Evolutionary conservation across 176 grass and related monocot species (phyloP).

Genomic region (Calamus simplicifolius): DNA sequence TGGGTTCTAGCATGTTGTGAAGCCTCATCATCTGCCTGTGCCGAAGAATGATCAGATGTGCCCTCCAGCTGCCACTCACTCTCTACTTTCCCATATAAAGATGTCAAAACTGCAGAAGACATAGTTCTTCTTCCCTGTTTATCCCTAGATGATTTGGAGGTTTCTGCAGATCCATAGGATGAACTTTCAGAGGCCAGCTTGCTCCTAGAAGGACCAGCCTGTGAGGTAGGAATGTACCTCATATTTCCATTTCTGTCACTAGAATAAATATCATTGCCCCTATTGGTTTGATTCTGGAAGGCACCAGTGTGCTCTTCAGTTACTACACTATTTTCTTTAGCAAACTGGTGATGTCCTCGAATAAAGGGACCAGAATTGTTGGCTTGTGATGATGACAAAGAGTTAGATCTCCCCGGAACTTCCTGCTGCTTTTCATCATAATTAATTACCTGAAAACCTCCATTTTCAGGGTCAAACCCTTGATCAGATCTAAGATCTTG

Average conservation of each 20-base stretch:
- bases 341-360: conserved; percentile 34
- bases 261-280: conserved; percentile 27
- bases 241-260: conserved; percentile 23
- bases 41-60: conserved; percentile 28
- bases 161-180: conserved; percentile 45
- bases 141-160: conserved; percentile 42
- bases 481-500: conserved; percentile 28
- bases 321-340: conserved; percentile 23
- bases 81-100: conserved; percentile 29
- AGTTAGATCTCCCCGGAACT: conserved; percentile 19
- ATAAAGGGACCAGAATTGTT: conserved; percentile 11
- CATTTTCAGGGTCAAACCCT: conserved; percentile 31
- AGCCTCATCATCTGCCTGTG: conserved; percentile 35
- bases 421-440: conserved; percentile 38
- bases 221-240: conserved; percentile 25
- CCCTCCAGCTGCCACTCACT: conserved; percentile 49
- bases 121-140: conserved; percentile 52
- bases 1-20: conserved; percentile 26
- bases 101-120: conserved; percentile 22
- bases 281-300: conserved; percentile 49
- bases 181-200: conserved; percentile 36
- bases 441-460: conserved; percentile 39
- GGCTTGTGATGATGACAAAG: background rate
- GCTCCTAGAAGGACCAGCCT: conserved; percentile 38
- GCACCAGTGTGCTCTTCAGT: conserved; percentile 33